phyloP scores from a whole-genome alignment of 75 land plant species.

The Pinus tabuliformis region DNA sequence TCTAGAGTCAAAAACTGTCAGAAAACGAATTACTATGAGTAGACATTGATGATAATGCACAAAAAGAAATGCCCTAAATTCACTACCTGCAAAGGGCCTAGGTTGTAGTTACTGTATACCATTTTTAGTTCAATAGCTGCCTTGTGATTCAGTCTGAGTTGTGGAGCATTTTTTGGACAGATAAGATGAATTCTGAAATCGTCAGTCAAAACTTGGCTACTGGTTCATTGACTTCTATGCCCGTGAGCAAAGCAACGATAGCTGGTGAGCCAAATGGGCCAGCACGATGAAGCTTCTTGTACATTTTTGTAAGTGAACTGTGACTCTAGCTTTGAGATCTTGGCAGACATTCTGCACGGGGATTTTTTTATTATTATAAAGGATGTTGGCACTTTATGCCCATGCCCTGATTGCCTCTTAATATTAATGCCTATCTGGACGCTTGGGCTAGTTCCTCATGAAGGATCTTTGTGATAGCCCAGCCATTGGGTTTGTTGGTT shows the following conservation, averaged over 20 bases:
- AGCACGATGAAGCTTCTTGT: conserved; percentile 10
- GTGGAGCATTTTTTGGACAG: background rate
- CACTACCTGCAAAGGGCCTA: background rate
- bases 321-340: background rate
- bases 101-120: background rate
- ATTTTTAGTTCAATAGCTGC: background rate
- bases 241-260: background rate
- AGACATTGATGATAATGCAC: background rate
- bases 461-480: background rate
- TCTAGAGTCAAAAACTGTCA: background rate
- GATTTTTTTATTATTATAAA: background rate
- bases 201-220: background rate
- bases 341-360: background rate
- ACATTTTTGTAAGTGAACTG: conserved; percentile 3
- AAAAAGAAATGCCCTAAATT: background rate
- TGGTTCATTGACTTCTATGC: background rate
- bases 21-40: background rate
- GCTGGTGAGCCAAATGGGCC: conserved; percentile 7
- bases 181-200: conserved; percentile 2
- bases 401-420: background rate
- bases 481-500: background rate
- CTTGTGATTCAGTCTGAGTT: background rate
- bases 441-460: background rate
- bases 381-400: background rate
- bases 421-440: background rate